Evolutionary conservation across 305 asterid genomes (phyloP), one percentile per base, ranked within the genome.

Genomic region (Solanum aculeatissimum): DNA sequence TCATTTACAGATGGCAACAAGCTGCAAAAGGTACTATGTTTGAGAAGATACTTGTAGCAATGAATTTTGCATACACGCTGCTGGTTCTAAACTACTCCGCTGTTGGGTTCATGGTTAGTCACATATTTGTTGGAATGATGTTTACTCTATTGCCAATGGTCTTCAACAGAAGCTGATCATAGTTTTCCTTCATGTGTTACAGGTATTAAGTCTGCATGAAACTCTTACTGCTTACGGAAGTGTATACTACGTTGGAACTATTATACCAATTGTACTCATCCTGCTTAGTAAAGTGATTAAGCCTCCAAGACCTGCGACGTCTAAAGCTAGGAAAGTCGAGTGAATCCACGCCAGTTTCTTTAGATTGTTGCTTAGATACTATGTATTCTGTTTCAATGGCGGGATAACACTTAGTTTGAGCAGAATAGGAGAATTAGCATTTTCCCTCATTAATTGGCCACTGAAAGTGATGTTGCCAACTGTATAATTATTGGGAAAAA

Each of bases 1-100:
- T 88, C 84, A 86, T 97, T 66, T 97, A 95, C 91, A 91, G 98
- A 88, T 97, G 98, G 98, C 98, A 96, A 88, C 99, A 93, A 90
- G 95, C 98, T 87, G 78, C 91, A 85, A 91, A 85, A 81, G 75
- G 80, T 42, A 83, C 83, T 43, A 54, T 89, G 42, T 29, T 91
- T 25, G 93, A 90, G 93, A 92, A 90, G 79, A 82, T 92, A 66
- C 84, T 96, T 3, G 88, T 74, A 58, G 84, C 93, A 35, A 45
- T 87, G 70, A 96, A 93, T 92, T 95, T 96, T 71, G 88, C 85
- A 8, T 96, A 96, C 92, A 96, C 99, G 1, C 83, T 91, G 77
- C 88, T 96, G 84, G 90, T 91, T 77, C 93, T 96, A 63, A 96
- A 96, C 91, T 95, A 95, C 91, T 96, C 99, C n/a, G 80, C 89